phyloP scores from a whole-genome alignment of 495 filamentous ascomycete genomes.

The Penicillium flavigenum region DNA sequence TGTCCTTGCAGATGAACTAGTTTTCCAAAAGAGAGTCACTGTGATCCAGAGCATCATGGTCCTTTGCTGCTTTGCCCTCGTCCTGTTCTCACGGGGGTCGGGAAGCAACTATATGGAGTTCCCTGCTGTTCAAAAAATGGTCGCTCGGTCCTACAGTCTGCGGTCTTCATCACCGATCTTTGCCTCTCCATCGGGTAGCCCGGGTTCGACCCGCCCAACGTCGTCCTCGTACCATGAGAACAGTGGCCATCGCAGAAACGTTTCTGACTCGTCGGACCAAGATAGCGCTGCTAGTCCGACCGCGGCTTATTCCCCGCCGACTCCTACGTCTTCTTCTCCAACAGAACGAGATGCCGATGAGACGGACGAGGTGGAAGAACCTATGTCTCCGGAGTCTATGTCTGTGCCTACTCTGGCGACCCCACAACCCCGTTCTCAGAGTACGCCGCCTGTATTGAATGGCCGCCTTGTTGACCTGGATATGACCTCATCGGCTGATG shows the following conservation, averaged over 20 bases:
- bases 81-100: conserved; percentile 67
- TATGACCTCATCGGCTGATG: conserved; percentile 5
- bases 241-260: conserved; percentile 37
- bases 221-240: conserved; percentile 37
- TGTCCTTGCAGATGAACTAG: conserved; percentile 87
- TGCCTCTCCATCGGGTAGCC: conserved; percentile 47
- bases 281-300: conserved; percentile 39
- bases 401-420: conserved; percentile 26
- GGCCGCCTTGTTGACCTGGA: conserved; percentile 17
- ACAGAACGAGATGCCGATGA: conserved; percentile 25
- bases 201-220: conserved; percentile 42
- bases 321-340: conserved; percentile 39
- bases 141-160: conserved; percentile 49
- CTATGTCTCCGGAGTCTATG: conserved; percentile 21
- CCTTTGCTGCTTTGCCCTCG: conserved; percentile 80
- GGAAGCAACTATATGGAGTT: conserved; percentile 53
- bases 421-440: conserved; percentile 36
- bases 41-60: conserved; percentile 86
- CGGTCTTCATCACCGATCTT: conserved; percentile 43
- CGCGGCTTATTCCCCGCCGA: conserved; percentile 48
- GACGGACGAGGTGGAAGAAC: conserved; percentile 6
- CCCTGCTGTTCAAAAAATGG: conserved; percentile 57
- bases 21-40: conserved; percentile 93
- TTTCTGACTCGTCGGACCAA: conserved; percentile 42
- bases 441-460: conserved; percentile 42